phyloP scores from a whole-genome alignment of 108 stramenopile species.

The Asterionellopsis glacialis region DNA sequence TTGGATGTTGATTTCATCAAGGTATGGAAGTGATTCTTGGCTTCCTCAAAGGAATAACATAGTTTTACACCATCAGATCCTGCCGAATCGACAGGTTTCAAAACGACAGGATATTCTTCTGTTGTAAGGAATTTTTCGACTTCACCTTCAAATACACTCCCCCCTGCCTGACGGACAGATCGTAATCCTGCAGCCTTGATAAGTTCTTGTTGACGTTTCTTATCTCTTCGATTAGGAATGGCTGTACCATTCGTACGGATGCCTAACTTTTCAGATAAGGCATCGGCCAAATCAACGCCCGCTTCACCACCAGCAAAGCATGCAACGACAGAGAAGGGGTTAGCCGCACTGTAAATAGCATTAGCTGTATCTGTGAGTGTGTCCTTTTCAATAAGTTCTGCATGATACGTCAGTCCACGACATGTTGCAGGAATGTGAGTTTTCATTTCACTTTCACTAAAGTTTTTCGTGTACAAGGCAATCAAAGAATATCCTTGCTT shows the following conservation, averaged over 20 bases:
- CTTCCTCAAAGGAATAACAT: slow-evolving; percentile 41
- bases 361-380: slow-evolving; percentile 34
- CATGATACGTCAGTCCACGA: slow-evolving; percentile 52
- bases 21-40: slow-evolving; percentile 43
- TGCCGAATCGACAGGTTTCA: slow-evolving; percentile 92
- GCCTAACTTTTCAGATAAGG: slow-evolving; percentile 54
- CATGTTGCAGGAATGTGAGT: slow-evolving; percentile 58
- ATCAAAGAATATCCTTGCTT: slow-evolving; percentile 74
- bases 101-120: slow-evolving; percentile 69
- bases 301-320: slow-evolving; percentile 84
- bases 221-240: slow-evolving; percentile 76
- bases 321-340: slow-evolving; percentile 32
- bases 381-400: slow-evolving; percentile 45
- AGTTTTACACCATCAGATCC: slow-evolving; percentile 66
- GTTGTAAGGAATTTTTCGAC: slow-evolving; percentile 63
- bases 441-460: slow-evolving; percentile 66
- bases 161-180: slow-evolving; percentile 79
- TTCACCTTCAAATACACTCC: slow-evolving; percentile 50
- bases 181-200: slow-evolving; percentile 62
- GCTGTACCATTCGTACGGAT: slow-evolving; percentile 63
- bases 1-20: slow-evolving; percentile 31
- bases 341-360: slow-evolving; percentile 25
- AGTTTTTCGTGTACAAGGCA: slow-evolving; percentile 66
- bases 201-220: slow-evolving; percentile 83
- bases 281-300: slow-evolving; percentile 75